A percentile compares a stretch with the other conserved stretches of the same genome.
Conservation (phyloP, 495 filamentous ascomycete genomes). For the Penicillium dipodomyicola region DNA sequence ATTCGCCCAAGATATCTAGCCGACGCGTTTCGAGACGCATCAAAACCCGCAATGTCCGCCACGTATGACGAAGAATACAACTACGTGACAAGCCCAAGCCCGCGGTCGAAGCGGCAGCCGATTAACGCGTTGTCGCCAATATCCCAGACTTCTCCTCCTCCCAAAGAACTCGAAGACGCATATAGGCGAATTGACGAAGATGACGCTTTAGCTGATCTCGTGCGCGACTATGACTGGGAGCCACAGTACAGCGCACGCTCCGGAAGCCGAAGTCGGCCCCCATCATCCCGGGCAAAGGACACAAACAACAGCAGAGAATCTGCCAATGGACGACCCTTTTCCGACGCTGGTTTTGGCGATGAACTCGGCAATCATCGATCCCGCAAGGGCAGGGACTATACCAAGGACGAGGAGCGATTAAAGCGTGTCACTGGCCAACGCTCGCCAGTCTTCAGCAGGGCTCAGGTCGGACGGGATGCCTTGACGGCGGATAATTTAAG, state of each 20-base stretch:
- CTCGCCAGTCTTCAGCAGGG: constrained; percentile 49
- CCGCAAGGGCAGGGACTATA: constrained; percentile 37
- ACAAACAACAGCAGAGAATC: constrained; percentile 12
- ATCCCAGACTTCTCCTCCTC: constrained; percentile 41
- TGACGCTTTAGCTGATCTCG: constrained; percentile 38
- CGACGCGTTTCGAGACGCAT: constrained; percentile 37
- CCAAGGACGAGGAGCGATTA: constrained; percentile 46
- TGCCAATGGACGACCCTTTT: constrained; percentile 19
- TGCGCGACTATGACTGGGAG: constrained; percentile 31
- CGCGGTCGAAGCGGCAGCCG: constrained; percentile 16
- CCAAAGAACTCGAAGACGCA: constrained; percentile 41
- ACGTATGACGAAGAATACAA: constrained; percentile 19
- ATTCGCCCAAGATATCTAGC: constrained; percentile 40
- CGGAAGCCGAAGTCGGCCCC: constrained; percentile 22
- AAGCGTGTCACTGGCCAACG: constrained; percentile 42
- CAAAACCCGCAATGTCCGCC: constrained; percentile 21
- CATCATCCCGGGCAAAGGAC: constrained; percentile 28
- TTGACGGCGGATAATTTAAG: constrained; percentile 49
- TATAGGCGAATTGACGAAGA: constrained; percentile 49
- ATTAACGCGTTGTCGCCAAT: constrained; percentile 17
- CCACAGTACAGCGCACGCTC: constrained; percentile 11
- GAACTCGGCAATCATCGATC: constrained; percentile 32
- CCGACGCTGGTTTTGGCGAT: constrained; percentile 31
- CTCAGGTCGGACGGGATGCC: constrained; percentile 34
- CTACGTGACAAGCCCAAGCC: constrained; percentile 21